Base-by-base conservation (phyloP, 2,329 filamentous ascomycete species). In the Amylocarpus encephaloides region DNA sequence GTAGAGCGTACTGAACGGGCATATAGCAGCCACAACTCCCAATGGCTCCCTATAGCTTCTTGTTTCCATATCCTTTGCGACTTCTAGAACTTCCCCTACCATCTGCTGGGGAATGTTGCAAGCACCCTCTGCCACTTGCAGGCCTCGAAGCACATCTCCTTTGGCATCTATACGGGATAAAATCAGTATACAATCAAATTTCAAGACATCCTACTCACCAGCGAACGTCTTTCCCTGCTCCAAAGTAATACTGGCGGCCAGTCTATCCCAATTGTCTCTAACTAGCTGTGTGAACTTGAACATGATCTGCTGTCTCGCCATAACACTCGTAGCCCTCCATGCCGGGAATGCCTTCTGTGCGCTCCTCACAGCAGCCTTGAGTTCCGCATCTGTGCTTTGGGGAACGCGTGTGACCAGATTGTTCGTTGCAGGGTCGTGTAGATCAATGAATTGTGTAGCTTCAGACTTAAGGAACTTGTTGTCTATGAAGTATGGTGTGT, bases 161-260 rank as follows among this genome's bases (percentile, higher is more conserved):
- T 77, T 84, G 33, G 88, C 87, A 68, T 93, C 88, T 65, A 34
- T 10, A 4, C 22, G 7, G 22, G 36, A 43, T 30, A 26, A 26
- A 3, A 33, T 52, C 29, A 54, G 22, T 10, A 22, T n/a, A 44
- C 18, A 12, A 9, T 1, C 19, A 10, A 6, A 29, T 13, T 7
- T 9, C 18, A n/a, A 9, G 12, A 39, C 9, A 26, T 30, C 5
- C 22, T 38, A 44, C 57, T 36, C 59, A 65, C 63, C 63, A 47
- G 84, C 85, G 68, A 92, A 85, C 0, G 88, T 93, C 79, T 93
- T 93, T 68, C 88, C 88, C 74, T 93, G 88, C 73, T 93, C 88
- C 50, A 92, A 76, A 6, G 86, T 91, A 68, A 93, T 93, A 71
- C 85, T 89, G 11, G 88, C 87, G 13, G 88, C 88, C 59, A 93